These are phyloP conservation scores for Picea engelmannii DNA, from an alignment of 83 land plant genomes.

Conservation along the genomic window DNA sequence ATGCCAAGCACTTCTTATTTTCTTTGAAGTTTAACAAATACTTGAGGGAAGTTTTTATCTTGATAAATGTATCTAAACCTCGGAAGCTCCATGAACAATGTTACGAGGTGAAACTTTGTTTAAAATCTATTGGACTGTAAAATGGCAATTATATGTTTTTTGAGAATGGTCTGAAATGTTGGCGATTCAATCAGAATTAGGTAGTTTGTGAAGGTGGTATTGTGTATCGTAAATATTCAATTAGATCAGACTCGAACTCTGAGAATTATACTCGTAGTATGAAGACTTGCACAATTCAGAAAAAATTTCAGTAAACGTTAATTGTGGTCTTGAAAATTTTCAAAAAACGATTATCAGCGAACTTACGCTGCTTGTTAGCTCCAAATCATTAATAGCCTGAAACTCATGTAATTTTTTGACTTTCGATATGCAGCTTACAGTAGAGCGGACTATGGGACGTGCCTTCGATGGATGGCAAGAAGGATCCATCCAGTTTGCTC, in stretches of 20 bases:
- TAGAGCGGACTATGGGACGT: constrained; percentile 56
- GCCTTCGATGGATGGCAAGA: constrained; percentile 88
- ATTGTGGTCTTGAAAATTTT: not conserved
- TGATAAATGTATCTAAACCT: too few relatives aligned
- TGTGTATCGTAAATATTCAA: not conserved
- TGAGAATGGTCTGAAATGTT: not conserved
- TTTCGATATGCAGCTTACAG: constrained; percentile 39
- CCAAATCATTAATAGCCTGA: not conserved
- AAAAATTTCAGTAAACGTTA: not conserved
- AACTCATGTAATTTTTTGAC: not conserved
- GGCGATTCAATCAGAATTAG: too few relatives aligned
- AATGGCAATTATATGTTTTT: not conserved
- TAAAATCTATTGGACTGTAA: not conserved
- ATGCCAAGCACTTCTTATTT: not conserved
- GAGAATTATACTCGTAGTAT: too few relatives aligned
- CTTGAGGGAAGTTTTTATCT: too few relatives aligned
- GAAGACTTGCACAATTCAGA: too few relatives aligned
- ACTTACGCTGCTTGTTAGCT: not conserved
- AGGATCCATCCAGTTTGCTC: constrained; percentile 70
- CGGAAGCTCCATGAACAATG: too few relatives aligned
- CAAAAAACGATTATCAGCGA: not conserved
- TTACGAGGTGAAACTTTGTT: not conserved
- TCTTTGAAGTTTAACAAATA: too few relatives aligned
- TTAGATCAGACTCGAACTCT: not conserved
- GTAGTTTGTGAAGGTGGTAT: too few relatives aligned